Conservation (phyloP, 108 stramenopile species). For the Pseudonitzschia multistriata region DNA sequence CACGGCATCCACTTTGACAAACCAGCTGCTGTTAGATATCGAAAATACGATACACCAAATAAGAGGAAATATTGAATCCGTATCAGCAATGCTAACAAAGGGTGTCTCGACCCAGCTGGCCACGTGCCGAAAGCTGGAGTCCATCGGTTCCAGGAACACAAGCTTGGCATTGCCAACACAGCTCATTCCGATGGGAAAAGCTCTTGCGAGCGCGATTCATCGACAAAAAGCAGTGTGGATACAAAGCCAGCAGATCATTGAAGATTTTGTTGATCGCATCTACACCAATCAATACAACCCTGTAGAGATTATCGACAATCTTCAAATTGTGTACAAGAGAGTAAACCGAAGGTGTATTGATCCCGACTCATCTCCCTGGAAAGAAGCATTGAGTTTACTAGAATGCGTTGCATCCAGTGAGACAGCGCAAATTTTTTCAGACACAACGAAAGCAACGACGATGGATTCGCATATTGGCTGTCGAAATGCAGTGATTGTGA, state of each 20-base stretch:
- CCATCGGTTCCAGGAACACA: not conserved
- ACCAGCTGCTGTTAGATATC: constrained; percentile 13
- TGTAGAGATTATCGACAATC: not conserved
- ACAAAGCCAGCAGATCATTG: not conserved
- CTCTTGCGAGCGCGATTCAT: constrained; percentile 8
- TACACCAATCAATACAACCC: not conserved
- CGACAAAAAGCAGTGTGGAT: constrained; percentile 11
- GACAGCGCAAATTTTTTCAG: not conserved
- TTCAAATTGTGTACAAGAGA: not conserved
- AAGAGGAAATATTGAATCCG: constrained; percentile 9
- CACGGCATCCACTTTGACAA: not conserved
- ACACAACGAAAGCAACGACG: not conserved
- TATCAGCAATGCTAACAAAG: not conserved
- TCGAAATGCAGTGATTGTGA: not conserved
- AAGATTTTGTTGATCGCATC: not conserved
- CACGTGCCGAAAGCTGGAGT: constrained; percentile 9
- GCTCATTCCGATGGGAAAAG: constrained; percentile 9
- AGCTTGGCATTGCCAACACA: not conserved
- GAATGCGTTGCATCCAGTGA: not conserved
- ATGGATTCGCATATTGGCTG: not conserved
- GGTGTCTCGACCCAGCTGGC: not conserved
- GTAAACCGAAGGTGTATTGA: constrained; percentile 14
- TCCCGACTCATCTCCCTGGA: constrained; percentile 22
- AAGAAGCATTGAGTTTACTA: constrained; percentile 5
- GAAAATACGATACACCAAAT: constrained; percentile 17